Percentiles rank a stretch among this genome's conserved stretches.
These are phyloP conservation scores for Suillus tomentosus DNA, from an alignment of 768 basidiomycete genomes.

Conservation along the genomic window DNA sequence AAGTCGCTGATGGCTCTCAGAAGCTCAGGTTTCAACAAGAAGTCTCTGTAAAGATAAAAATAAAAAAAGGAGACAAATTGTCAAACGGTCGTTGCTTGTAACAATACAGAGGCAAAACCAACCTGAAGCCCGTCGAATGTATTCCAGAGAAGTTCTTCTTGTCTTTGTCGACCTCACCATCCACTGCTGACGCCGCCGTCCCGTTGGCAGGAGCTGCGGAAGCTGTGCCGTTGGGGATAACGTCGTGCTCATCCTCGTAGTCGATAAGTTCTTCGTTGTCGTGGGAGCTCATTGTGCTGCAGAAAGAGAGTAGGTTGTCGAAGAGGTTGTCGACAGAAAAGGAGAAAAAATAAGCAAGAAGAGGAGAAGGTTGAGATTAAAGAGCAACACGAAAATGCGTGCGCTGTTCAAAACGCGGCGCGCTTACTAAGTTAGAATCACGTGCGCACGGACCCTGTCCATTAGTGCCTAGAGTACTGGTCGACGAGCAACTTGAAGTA, in stretches of 20 bases:
- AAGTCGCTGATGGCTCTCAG: slow-evolving; percentile 97
- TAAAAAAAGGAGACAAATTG: neutral
- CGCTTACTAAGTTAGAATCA: slow-evolving; percentile 12
- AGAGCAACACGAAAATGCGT: slow-evolving; percentile 13
- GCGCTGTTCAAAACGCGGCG: neutral
- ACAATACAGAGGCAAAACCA: slow-evolving; percentile 23
- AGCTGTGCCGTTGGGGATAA: slow-evolving; percentile 59
- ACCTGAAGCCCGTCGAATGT: slow-evolving; percentile 99
- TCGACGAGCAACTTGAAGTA: neutral
- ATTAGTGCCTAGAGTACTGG: neutral
- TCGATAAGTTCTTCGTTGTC: slow-evolving; percentile 93
- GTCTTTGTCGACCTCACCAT: slow-evolving; percentile 68
- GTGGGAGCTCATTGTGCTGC: slow-evolving; percentile 67
- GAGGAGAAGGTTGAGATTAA: slow-evolving; percentile 24
- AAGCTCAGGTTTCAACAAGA: slow-evolving; percentile 95
- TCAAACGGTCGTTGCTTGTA: neutral
- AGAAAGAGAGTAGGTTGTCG: slow-evolving; percentile 27
- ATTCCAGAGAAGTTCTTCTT: slow-evolving; percentile 99
- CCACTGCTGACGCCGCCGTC: slow-evolving; percentile 45
- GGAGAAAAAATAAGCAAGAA: slow-evolving; percentile 24
- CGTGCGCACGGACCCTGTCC: slow-evolving; percentile 24
- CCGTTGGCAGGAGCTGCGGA: slow-evolving; percentile 50
- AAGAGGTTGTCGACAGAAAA: slow-evolving; percentile 32
- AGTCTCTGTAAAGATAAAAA: slow-evolving; percentile 64
- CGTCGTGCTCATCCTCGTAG: slow-evolving; percentile 90